These are phyloP conservation scores for Nitzschia sp. DNA, from an alignment of 108 stramenopile species.

Conservation along the genomic window DNA sequence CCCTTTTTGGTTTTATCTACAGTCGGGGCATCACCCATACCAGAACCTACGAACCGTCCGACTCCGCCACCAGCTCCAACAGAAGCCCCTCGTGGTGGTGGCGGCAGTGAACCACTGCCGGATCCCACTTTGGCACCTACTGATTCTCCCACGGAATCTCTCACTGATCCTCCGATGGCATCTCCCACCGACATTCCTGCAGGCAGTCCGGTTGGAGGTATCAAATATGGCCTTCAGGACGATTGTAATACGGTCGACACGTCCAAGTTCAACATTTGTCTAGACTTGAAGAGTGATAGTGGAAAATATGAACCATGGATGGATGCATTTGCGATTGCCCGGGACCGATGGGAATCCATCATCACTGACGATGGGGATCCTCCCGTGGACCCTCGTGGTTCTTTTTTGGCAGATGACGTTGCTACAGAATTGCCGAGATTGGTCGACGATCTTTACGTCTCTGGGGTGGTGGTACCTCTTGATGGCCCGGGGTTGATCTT, in stretches of 20 bases:
- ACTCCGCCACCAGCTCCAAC: neutral
- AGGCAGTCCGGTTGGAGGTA: neutral
- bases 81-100: neutral
- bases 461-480: neutral
- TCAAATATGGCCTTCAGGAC: conserved; percentile 2
- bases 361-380: conserved; percentile 16
- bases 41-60: neutral
- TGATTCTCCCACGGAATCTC: neutral
- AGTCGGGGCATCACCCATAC: too few relatives aligned
- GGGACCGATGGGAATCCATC: conserved; percentile 21
- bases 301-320: conserved; percentile 2
- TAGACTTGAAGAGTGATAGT: conserved; percentile 14
- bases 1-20: too few relatives aligned
- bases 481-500: neutral
- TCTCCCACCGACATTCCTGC: neutral
- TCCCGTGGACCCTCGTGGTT: neutral
- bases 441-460: conserved; percentile 12
- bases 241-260: conserved; percentile 1
- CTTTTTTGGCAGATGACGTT: neutral
- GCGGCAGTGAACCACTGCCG: too few relatives aligned
- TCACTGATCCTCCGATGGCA: neutral
- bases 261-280: conserved; percentile 28
- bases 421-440: neutral
- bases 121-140: neutral
- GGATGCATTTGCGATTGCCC: conserved; percentile 24